These are phyloP conservation scores for Clavispora carvajalis DNA, from an alignment of 805 yeast species.

Conservation along the genomic window DNA sequence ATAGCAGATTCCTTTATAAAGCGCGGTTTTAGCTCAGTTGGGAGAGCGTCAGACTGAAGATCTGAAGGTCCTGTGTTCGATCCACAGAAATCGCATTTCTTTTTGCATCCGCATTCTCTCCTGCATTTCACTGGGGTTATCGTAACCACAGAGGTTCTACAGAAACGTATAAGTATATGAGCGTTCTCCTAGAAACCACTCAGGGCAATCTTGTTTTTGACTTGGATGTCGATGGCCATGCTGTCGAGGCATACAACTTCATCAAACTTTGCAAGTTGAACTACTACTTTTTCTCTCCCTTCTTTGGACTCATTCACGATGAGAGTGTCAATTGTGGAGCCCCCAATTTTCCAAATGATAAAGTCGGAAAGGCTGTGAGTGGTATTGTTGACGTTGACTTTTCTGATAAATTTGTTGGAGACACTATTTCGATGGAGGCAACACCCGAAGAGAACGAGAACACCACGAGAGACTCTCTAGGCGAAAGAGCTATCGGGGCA, in stretches of 20 bases:
- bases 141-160: conserved; percentile 1
- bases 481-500: not conserved
- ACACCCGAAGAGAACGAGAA: not conserved
- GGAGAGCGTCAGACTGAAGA: conserved; percentile 22
- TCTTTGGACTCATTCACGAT: conserved; percentile 39
- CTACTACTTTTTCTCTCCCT: conserved; percentile 48
- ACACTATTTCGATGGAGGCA: not conserved
- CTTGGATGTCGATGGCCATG: conserved; percentile 29
- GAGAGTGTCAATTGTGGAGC: conserved; percentile 43
- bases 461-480: not conserved
- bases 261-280: conserved; percentile 48
- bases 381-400: conserved; percentile 6
- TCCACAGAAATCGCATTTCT: conserved; percentile 10
- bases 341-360: conserved; percentile 35
- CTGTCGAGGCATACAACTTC: conserved; percentile 41
- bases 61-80: conserved; percentile 12
- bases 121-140: not conserved
- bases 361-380: conserved; percentile 2
- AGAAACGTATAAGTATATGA: conserved; percentile 21
- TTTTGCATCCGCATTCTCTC: not conserved
- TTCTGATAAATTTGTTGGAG: not conserved
- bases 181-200: conserved; percentile 35
- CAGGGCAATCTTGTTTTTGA: conserved; percentile 49
- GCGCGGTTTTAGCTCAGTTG: conserved; percentile 23
- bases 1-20: not conserved